Evolutionary conservation across 2,329 filamentous ascomycete species (phyloP).

Genomic region (Aspergillus proliferans): DNA sequence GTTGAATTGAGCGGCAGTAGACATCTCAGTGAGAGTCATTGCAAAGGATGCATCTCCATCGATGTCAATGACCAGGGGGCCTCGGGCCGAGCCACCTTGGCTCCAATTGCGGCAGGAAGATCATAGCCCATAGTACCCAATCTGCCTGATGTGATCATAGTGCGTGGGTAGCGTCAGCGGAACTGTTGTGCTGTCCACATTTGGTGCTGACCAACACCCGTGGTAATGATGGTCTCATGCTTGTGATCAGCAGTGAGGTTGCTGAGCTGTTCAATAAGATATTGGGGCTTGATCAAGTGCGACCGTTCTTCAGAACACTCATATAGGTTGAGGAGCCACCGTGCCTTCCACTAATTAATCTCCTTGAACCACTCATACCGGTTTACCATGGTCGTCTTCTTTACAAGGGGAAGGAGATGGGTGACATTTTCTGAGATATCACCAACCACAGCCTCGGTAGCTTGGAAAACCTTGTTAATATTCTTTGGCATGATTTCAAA

Average conservation of each 20-base stretch:
- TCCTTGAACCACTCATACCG: constrained; percentile 77
- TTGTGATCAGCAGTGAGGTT: constrained; percentile 69
- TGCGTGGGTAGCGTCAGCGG: constrained; percentile 80
- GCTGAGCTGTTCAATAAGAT: constrained; percentile 78
- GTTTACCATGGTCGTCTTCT: constrained; percentile 45
- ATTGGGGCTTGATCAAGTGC: constrained; percentile 83
- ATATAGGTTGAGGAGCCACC: constrained; percentile 69
- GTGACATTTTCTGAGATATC: constrained; percentile 74
- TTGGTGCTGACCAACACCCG: constrained; percentile 91
- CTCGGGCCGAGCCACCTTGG: constrained; percentile 73
- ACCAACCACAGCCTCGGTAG: constrained; percentile 84
- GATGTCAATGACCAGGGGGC: constrained; percentile 63
- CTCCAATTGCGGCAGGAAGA: constrained; percentile 88
- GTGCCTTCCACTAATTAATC: constrained; percentile 79
- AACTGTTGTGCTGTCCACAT: constrained; percentile 97
- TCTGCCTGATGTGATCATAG: constrained; percentile 90
- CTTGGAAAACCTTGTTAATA: constrained; percentile 96
- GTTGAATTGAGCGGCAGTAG: constrained; percentile 81
- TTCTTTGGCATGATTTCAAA: constrained; percentile 98
- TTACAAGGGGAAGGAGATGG: constrained; percentile 62
- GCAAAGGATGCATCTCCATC: constrained; percentile 81
- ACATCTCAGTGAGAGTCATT: constrained; percentile 87
- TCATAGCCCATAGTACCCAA: constrained; percentile 92
- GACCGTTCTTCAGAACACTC: constrained; percentile 54
- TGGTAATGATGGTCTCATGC: constrained; percentile 74